Percentiles rank a stretch among this genome's conserved stretches.
These are phyloP conservation scores for Pichia scutulata DNA, from an alignment of 805 yeast genomes.

Conservation along the genomic window DNA sequence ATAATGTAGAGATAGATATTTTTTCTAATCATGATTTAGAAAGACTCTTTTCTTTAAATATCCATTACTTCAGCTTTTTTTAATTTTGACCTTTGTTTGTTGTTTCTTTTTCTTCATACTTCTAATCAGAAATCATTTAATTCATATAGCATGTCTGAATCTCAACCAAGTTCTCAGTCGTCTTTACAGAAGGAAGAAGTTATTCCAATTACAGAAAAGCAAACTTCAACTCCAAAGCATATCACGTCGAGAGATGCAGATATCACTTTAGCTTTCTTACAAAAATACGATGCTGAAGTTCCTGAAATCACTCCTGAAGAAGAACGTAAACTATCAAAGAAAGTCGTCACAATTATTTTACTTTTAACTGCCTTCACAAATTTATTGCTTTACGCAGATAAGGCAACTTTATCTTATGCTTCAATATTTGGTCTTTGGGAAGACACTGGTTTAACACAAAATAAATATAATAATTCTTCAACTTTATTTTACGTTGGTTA, in stretches of 20 bases:
- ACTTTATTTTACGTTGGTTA: constrained; percentile 49
- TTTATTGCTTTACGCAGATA: constrained; percentile 31
- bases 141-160: not conserved
- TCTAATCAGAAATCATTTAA: too few species aligned
- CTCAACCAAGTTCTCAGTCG: not conserved
- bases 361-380: constrained; percentile 14
- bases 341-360: constrained; percentile 20
- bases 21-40: too few species aligned
- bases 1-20: too few species aligned
- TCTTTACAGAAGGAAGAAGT: not conserved
- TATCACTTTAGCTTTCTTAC: constrained; percentile 21
- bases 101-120: too few species aligned
- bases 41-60: not conserved
- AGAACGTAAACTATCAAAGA: constrained; percentile 14
- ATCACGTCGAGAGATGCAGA: constrained; percentile 18
- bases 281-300: constrained; percentile 15
- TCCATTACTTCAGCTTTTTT: not conserved
- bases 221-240: not conserved
- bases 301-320: constrained; percentile 18
- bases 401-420: constrained; percentile 35
- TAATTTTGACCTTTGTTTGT: too few species aligned
- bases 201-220: not conserved
- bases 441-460: constrained; percentile 37
- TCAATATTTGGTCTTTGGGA: constrained; percentile 37
- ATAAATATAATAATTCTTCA: constrained; percentile 40